Conservation (phyloP, 805 yeast genomes). For the Cyberlindnera nakhonratchasimensis region DNA sequence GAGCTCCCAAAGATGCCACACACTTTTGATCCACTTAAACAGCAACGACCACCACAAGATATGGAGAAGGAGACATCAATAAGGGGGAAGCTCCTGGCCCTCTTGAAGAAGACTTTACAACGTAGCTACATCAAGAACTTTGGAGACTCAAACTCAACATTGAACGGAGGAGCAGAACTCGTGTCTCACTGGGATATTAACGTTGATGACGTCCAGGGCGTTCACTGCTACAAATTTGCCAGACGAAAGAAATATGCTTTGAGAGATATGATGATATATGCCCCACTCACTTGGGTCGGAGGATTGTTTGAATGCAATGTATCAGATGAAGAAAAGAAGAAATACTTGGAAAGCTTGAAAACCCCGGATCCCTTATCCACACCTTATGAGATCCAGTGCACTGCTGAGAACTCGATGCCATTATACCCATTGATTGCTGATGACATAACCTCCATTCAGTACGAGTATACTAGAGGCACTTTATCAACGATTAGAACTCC, state of each 20-base stretch:
- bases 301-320: constrained; percentile 54
- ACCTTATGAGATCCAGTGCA: constrained; percentile 34
- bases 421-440: constrained; percentile 60
- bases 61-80: not conserved
- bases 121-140: constrained; percentile 20
- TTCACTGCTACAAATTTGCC: constrained; percentile 55
- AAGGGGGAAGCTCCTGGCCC: constrained; percentile 10
- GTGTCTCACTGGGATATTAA: constrained; percentile 15
- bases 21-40: constrained; percentile 1
- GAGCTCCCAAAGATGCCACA: constrained; percentile 15
- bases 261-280: constrained; percentile 42
- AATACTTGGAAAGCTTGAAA: constrained; percentile 21
- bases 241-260: constrained; percentile 51
- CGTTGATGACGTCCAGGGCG: constrained; percentile 18
- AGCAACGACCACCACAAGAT: constrained; percentile 5
- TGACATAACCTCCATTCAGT: constrained; percentile 45
- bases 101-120: constrained; percentile 12
- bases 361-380: constrained; percentile 6
- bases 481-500: constrained; percentile 45
- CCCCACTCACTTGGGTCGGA: constrained; percentile 62
- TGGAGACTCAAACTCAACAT: constrained; percentile 16
- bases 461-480: constrained; percentile 31
- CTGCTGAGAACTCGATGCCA: constrained; percentile 37
- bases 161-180: constrained; percentile 17
- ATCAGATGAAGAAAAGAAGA: constrained; percentile 28